Percentiles rank a stretch among this genome's conserved stretches.
Evolutionary conservation across 352 stramenopile genomes (phyloP).

Genomic region (Globisporangium acanthophoron): DNA sequence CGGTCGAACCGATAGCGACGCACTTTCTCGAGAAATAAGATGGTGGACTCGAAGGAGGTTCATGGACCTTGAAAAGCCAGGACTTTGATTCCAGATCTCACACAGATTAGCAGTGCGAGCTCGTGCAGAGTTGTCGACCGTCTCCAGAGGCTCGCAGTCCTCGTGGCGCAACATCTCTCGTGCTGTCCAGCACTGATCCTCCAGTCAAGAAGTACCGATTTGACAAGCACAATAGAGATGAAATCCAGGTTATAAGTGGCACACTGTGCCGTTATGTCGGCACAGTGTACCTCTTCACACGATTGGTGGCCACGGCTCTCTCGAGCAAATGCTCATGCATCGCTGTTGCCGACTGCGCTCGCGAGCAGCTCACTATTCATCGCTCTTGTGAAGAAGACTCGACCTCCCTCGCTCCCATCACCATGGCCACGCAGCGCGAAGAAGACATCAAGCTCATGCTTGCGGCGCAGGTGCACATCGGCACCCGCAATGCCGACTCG

Average conservation of each 20-base stretch:
- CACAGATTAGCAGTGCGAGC: too few species aligned
- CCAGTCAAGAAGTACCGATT: too few species aligned
- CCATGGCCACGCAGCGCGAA: conserved; percentile 90
- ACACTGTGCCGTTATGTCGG: background rate
- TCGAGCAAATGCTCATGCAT: too few species aligned
- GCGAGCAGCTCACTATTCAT: conserved; percentile 34
- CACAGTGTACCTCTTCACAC: background rate
- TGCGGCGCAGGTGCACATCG: conserved; percentile 98
- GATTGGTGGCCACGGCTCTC: background rate
- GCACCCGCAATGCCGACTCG: conserved; percentile 98
- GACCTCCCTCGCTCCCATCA: conserved; percentile 19
- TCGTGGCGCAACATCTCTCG: too few species aligned
- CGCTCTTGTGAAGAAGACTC: conserved; percentile 44
- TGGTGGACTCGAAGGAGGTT: too few species aligned
- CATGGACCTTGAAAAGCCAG: too few species aligned
- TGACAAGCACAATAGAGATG: too few species aligned
- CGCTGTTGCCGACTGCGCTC: background rate
- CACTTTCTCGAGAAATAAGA: background rate
- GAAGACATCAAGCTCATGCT: conserved; percentile 99
- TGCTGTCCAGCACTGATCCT: too few species aligned
- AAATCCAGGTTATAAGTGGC: too few species aligned
- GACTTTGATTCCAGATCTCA: too few species aligned
- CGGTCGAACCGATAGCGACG: background rate
- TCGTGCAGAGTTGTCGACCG: too few species aligned
- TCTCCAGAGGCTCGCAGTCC: too few species aligned